Conservation (phyloP, 768 basidiomycete species). For the Lepiota venenata region DNA sequence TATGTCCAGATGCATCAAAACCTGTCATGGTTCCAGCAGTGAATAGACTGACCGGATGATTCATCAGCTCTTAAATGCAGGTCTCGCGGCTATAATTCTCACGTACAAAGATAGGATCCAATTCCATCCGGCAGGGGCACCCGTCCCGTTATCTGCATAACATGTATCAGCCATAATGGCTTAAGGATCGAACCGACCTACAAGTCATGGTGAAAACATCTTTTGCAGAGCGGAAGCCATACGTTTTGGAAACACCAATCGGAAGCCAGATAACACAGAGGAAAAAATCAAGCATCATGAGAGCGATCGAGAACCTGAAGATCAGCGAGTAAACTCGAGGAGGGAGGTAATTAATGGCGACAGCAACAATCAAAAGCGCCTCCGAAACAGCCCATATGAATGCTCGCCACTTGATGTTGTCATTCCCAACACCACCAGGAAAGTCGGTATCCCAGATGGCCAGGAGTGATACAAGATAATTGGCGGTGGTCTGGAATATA, state of each 20-base stretch:
- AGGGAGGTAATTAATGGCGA: constrained; percentile 84
- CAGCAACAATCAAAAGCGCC: constrained; percentile 60
- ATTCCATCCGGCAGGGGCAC: constrained; percentile 85
- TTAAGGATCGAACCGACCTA: constrained; percentile 30
- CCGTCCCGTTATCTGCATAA: constrained; percentile 78
- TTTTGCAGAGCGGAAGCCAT: constrained; percentile 80
- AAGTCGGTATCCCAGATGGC: constrained; percentile 78
- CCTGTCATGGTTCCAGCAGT: constrained; percentile 87
- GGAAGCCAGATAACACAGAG: constrained; percentile 91
- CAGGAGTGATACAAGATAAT: constrained; percentile 85
- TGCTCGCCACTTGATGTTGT: constrained; percentile 83
- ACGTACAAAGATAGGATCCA: constrained; percentile 83
- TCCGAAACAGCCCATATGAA: constrained; percentile 85
- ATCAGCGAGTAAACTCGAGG: constrained; percentile 69
- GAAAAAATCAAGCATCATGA: constrained; percentile 86
- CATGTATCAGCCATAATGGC: constrained; percentile 1
- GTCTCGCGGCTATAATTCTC: background rate
- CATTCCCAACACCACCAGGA: constrained; percentile 70
- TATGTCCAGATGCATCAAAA: constrained; percentile 86
- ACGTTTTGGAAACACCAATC: constrained; percentile 84
- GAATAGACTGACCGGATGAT: constrained; percentile 54
- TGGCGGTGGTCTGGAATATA: constrained; percentile 67
- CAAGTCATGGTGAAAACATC: constrained; percentile 84
- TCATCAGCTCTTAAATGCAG: background rate
- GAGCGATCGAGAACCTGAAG: constrained; percentile 70